Conservation (phyloP, 2,329 filamentous ascomycete genomes). For the Verticillium isaacii region DNA sequence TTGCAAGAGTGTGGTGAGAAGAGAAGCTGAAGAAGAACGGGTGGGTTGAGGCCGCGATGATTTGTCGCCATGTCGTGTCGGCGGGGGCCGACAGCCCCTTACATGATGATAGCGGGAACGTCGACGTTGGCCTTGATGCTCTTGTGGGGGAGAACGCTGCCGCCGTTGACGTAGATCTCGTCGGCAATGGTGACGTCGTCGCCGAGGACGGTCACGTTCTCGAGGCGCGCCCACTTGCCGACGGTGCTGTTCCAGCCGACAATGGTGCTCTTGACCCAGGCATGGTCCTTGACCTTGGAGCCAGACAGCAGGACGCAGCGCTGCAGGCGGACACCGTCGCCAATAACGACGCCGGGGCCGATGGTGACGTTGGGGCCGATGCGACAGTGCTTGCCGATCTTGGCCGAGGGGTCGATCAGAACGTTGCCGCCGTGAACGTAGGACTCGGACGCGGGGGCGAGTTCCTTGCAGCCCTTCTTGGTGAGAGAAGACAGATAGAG, state of each 20-base stretch:
- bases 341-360: constrained; percentile 85
- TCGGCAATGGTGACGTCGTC: constrained; percentile 98
- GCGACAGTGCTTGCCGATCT: constrained; percentile 97
- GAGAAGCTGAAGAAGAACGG: constrained; percentile 1
- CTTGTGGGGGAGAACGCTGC: constrained; percentile 94
- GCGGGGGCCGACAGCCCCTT: constrained; percentile 18
- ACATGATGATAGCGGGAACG: constrained; percentile 66
- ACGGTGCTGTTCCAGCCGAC: constrained; percentile 98
- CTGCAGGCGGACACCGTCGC: constrained; percentile 90
- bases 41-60: constrained; percentile 5
- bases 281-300: constrained; percentile 96
- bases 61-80: neutral
- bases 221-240: constrained; percentile 89
- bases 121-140: constrained; percentile 98
- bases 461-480: constrained; percentile 83
- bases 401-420: constrained; percentile 86
- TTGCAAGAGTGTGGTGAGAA: neutral
- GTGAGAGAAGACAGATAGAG: constrained; percentile 90
- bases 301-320: constrained; percentile 84
- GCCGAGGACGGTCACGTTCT: constrained; percentile 96
- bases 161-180: constrained; percentile 94
- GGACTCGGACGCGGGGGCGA: constrained; percentile 67
- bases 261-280: constrained; percentile 98
- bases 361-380: constrained; percentile 97
- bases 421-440: constrained; percentile 94